These are phyloP conservation scores for Ilex aquifolium DNA, from an alignment of 257 asterid genomes.

Conservation along the genomic window DNA sequence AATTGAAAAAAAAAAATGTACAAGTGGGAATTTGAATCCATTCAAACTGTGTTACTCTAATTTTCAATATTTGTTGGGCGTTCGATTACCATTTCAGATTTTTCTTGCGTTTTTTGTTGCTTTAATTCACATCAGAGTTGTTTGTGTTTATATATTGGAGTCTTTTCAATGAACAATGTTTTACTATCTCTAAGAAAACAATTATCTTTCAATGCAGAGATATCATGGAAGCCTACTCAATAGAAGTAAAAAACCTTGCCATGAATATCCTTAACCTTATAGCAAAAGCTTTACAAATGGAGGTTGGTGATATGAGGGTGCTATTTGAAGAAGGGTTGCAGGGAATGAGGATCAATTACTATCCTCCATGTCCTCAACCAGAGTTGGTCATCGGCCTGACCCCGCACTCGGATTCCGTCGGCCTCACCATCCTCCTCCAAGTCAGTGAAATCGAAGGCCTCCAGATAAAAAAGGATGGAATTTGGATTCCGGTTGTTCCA, in stretches of 20 bases:
- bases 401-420: constrained; percentile 44
- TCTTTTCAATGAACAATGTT: too few relatives aligned
- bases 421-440: constrained; percentile 44
- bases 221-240: neutral
- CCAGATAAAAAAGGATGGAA: constrained; percentile 37
- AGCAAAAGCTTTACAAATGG: constrained; percentile 5
- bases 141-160: too few relatives aligned
- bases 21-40: too few relatives aligned
- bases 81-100: too few relatives aligned
- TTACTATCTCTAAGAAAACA: too few relatives aligned
- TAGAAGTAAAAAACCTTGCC: neutral
- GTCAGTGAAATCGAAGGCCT: constrained; percentile 41
- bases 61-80: too few relatives aligned
- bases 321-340: constrained; percentile 34
- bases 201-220: neutral
- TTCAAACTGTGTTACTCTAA: too few relatives aligned
- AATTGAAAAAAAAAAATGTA: constrained; percentile 1
- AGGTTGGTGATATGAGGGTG: neutral
- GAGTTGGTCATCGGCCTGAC: constrained; percentile 41
- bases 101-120: too few relatives aligned
- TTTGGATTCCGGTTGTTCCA: constrained; percentile 41
- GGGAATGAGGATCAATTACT: constrained; percentile 49
- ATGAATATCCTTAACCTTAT: neutral
- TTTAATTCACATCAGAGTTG: too few relatives aligned
- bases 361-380: constrained; percentile 58